These are phyloP conservation scores for Macrophomina tecta DNA, from an alignment of 2,329 filamentous ascomycete species.

Conservation along the genomic window DNA sequence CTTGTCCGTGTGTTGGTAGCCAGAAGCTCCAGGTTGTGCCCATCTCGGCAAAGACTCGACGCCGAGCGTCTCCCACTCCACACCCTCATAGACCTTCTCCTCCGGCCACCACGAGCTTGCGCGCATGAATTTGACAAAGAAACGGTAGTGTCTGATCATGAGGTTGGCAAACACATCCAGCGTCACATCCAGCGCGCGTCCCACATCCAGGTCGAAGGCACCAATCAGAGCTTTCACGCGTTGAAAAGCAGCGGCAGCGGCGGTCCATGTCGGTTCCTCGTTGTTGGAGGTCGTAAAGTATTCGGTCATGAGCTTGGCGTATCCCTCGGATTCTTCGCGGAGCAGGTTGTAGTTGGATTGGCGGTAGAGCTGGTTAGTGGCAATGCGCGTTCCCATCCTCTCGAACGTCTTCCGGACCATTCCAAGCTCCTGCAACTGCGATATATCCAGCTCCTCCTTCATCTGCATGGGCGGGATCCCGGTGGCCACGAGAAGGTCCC, in stretches of 20 bases:
- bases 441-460: slow-evolving; percentile 82
- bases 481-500: slow-evolving; percentile 73
- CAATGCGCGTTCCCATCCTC: slow-evolving; percentile 82
- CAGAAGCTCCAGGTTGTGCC: slow-evolving; percentile 75
- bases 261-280: slow-evolving; percentile 73
- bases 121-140: slow-evolving; percentile 91
- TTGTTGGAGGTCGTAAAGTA: slow-evolving; percentile 86
- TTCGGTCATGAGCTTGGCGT: slow-evolving; percentile 94
- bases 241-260: slow-evolving; percentile 86
- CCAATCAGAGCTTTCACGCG: slow-evolving; percentile 93
- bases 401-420: slow-evolving; percentile 86
- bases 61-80: slow-evolving; percentile 56
- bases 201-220: slow-evolving; percentile 95
- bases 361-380: slow-evolving; percentile 90
- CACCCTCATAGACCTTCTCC: slow-evolving; percentile 60
- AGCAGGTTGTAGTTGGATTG: slow-evolving; percentile 97
- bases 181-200: slow-evolving; percentile 90
- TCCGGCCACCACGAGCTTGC: slow-evolving; percentile 97
- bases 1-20: slow-evolving; percentile 69
- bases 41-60: slow-evolving; percentile 78
- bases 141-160: slow-evolving; percentile 88
- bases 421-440: slow-evolving; percentile 75
- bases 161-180: slow-evolving; percentile 94
- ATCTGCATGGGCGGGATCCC: slow-evolving; percentile 74
- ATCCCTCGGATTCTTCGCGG: slow-evolving; percentile 94